Conservation (phyloP, 495 filamentous ascomycete genomes). For the Hapsidospora chrysogenum region DNA sequence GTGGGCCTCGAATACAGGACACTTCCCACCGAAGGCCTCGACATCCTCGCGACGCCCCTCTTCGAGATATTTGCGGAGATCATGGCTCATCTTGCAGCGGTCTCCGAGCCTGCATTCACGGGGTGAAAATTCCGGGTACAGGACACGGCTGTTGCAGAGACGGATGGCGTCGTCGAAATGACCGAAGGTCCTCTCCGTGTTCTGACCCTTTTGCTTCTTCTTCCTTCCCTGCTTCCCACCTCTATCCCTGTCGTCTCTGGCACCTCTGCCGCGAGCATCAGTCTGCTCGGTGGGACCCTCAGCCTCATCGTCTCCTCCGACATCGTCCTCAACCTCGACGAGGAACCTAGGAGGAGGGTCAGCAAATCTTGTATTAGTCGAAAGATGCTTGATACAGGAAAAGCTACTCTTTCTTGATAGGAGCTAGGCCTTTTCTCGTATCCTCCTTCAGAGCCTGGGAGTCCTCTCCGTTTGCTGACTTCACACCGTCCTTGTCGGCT, state of each 20-base stretch:
- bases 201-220: conserved; percentile 67
- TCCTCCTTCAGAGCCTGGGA: too few relatives aligned
- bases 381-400: conserved; percentile 2
- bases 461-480: conserved; percentile 11
- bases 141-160: conserved; percentile 55
- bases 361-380: too few relatives aligned
- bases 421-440: conserved; percentile 57
- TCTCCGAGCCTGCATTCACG: conserved; percentile 55
- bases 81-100: conserved; percentile 62
- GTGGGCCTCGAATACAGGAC: conserved; percentile 59
- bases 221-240: conserved; percentile 25
- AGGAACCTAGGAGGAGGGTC: conserved; percentile 49
- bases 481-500: conserved; percentile 10
- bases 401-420: conserved; percentile 80
- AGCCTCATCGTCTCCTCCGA: conserved; percentile 46
- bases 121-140: conserved; percentile 59
- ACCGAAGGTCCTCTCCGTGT: conserved; percentile 73
- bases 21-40: conserved; percentile 52
- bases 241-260: conserved; percentile 12
- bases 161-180: conserved; percentile 57
- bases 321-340: conserved; percentile 17
- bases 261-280: conserved; percentile 11
- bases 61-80: conserved; percentile 68
- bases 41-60: conserved; percentile 71
- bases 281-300: conserved; percentile 35